Evolutionary conservation across 164 flowering plant species (phyloP), one percentile per base, ranked within the genome.

Genomic region (Vitis riparia): DNA sequence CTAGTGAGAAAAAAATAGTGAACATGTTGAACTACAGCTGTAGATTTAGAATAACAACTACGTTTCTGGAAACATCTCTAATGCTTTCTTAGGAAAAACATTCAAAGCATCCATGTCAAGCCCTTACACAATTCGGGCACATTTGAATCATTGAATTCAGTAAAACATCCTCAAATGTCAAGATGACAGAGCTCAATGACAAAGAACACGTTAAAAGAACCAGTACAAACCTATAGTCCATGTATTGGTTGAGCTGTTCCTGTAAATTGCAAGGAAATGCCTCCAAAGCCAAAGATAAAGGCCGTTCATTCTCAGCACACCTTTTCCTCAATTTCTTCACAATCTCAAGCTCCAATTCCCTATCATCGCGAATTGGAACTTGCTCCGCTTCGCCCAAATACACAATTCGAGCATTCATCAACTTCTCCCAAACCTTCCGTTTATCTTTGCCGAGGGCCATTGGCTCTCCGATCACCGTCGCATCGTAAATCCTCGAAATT

Each of bases 301-400:
- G 16, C 67, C 94, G 69, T 19, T 88, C 87, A 64, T 63, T 81
- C 75, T 92, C 96, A 3, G 74, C 59, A 76, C 98, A 92, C 65
- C 83, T 81, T 63, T 76, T 87, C 78, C 73, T 79, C 82, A 95
- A 77, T 65, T 63, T 88, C 79, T 77, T 88, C 58, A 92, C 86
- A 66, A 95, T 95, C 71, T 90, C 92, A 50, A 95, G 85, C 83
- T 95, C 99, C 80, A 95, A 68, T 12, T 85, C 98, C 78, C 82
- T 88, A 75, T 95, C 99, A 68, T 91, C 99, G 1, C 77, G 77
- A 11, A 71, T 82, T 13, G 99, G 99, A 27, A 95, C 99, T 63
- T 88, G 97, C 84, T 95, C 99, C 0, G 99, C 97, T 76, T 95
- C 99, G 12, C 99, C 99, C 59, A 95, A 76, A 78, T 91, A 95